phyloP scores from a whole-genome alignment of 805 yeast species.

The Saccharomycopsis sp. region DNA sequence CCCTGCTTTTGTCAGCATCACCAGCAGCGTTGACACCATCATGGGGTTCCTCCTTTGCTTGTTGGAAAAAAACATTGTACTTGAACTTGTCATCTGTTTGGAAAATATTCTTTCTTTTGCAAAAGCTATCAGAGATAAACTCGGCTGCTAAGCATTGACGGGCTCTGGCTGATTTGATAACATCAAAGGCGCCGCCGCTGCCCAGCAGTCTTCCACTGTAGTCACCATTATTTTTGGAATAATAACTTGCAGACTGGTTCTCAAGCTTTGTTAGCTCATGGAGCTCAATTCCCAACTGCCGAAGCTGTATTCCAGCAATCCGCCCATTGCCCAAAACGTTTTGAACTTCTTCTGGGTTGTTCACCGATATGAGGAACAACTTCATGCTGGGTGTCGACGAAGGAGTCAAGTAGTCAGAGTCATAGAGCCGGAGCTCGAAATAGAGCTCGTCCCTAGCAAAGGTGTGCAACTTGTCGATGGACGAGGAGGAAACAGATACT shows the following conservation, averaged over 20 bases:
- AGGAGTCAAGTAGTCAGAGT: slow-evolving; percentile 13
- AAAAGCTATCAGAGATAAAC: not conserved
- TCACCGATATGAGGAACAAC: slow-evolving; percentile 3
- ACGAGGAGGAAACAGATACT: no score
- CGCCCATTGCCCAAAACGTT: not conserved
- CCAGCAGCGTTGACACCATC: not conserved
- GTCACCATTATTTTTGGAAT: not conserved
- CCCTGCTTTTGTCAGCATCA: not conserved
- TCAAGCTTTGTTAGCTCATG: slow-evolving; percentile 5
- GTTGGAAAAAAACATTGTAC: not conserved
- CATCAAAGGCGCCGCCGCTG: no score
- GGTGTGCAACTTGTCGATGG: not conserved
- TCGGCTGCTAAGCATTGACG: no score
- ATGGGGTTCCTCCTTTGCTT: not conserved
- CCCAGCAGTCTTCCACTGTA: no score
- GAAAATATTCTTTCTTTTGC: not conserved
- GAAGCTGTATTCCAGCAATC: not conserved
- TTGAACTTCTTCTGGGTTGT: not conserved
- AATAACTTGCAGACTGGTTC: slow-evolving; percentile 7
- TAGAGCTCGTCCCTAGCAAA: not conserved
- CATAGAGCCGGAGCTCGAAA: slow-evolving; percentile 11
- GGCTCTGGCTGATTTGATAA: not conserved
- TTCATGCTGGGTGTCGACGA: slow-evolving; percentile 6
- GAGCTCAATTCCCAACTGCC: slow-evolving; percentile 4
- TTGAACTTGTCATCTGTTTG: not conserved